phyloP scores from a whole-genome alignment of 352 stramenopile species.

The Phytophthora ohioensis region DNA sequence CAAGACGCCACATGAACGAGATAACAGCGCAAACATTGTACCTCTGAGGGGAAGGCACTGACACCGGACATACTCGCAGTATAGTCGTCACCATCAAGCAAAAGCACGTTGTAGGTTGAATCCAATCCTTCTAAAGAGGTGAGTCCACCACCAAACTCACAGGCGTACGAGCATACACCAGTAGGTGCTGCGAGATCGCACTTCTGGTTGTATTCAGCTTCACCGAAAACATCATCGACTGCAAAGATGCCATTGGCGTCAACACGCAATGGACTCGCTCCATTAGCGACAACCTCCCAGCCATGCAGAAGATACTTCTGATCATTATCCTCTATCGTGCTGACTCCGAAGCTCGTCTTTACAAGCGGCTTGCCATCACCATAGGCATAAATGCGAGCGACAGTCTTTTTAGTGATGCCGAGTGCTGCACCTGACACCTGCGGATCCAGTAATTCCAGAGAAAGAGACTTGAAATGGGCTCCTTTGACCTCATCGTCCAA shows the following conservation, averaged over 20 bases:
- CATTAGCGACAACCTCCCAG: slow-evolving; percentile 70
- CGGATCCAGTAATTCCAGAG: slow-evolving; percentile 44
- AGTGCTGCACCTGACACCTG: slow-evolving; percentile 36
- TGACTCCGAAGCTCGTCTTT: slow-evolving; percentile 41
- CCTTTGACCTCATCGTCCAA: slow-evolving; percentile 56
- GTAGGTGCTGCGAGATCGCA: slow-evolving; percentile 69
- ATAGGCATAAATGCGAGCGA: slow-evolving; percentile 74
- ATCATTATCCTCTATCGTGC: background rate
- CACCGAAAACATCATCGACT: slow-evolving; percentile 64
- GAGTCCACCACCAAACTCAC: slow-evolving; percentile 54
- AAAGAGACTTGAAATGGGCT: slow-evolving; percentile 65
- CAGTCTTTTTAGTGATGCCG: slow-evolving; percentile 42
- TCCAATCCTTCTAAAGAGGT: slow-evolving; percentile 20
- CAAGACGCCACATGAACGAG: too few relatives aligned
- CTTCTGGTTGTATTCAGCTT: slow-evolving; percentile 70
- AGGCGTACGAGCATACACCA: slow-evolving; percentile 59
- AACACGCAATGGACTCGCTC: slow-evolving; percentile 47
- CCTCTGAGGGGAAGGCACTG: slow-evolving; percentile 50
- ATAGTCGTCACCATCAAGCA: slow-evolving; percentile 50
- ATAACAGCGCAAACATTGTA: slow-evolving; percentile 14
- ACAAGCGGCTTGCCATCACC: slow-evolving; percentile 43
- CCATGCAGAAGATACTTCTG: slow-evolving; percentile 37
- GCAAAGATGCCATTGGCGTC: slow-evolving; percentile 67
- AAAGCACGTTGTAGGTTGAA: slow-evolving; percentile 45
- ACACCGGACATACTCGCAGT: slow-evolving; percentile 46